Base-by-base conservation (phyloP, 345 rosid species). In the Gynandropsis gynandra region DNA sequence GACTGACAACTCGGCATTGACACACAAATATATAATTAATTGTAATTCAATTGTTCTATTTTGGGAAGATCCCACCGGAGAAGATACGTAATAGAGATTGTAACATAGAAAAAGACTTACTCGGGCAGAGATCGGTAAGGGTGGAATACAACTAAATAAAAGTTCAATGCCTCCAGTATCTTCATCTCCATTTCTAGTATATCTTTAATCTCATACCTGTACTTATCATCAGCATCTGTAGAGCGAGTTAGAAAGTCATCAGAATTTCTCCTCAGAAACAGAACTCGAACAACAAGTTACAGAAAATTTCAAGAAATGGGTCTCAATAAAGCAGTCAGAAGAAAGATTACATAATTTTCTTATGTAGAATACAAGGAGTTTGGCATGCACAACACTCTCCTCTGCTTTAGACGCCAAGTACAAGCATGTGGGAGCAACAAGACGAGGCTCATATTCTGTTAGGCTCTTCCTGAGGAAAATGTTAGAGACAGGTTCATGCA, bases 141-240 rank as follows among this genome's bases (percentile, higher is more conserved):
- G 66, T 90, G 98, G 62, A 81, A 90, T 29, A 84, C 95, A 64
- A 90, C 98, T 60, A 90, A 72, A 71, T 90, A 86, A 61, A 83
- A 90, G 69, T 84, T 73, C 56, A 90, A 83, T 24, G 96, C 98
- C 69, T 90, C 98, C 71, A 90, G 70, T 57, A 90, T 69, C 75
- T 87, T 90, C 98, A 90, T 87, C 75, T 90, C 98, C 96, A 87
- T 90, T 73, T 87, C 98, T 45, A 90, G 81, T 40, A 90, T 86
- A 60, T 87, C 95, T 72, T 87, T 90, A 52, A 87, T 75, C 66
- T 90, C 98, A 50, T 68, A 87, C 35, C 76, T 70, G 42, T 77
- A 76, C 70, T 78, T 90, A 8, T 87, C 98, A 74, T 90, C 98
- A 45, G 77, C 7, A 78, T 69, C 97, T 89, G 78, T 27, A 62